Evolutionary conservation across 345 rosid species (phyloP), one percentile per base, ranked within the genome.

Genomic region (Kernera saxatilis): DNA sequence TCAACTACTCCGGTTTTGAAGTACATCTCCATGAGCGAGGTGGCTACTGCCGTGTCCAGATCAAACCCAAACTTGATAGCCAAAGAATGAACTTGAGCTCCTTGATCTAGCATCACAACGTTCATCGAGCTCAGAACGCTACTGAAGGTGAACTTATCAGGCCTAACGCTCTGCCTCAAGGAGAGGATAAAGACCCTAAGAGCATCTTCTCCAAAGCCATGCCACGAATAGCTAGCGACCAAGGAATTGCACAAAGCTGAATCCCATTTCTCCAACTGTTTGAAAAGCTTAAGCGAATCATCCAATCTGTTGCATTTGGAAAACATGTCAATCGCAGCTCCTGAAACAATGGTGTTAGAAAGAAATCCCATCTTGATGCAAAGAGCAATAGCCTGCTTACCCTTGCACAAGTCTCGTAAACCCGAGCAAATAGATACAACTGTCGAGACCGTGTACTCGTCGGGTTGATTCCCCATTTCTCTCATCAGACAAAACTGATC

Each of bases 281-380:
- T 71, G 59, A 89, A 89, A 78, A 85, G 71, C 73, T 50, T 80
- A 70, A 92, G 74, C 3, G 98, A 84, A 70, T 85, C 84, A 73
- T 77, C 84, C 83, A 89, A 83, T 85, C 88, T 85, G 86, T 85
- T 77, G 86, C 94, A 86, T 80, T 89, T 84, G 32, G 96, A 87
- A 79, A 87, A 89, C 74, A 89, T 76, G 69, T 89, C 88, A 83
- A 89, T 84, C 37, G 72, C 44, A 2, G 96, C 90, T 83, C 94
- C 88, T 36, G 79, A 78, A 80, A 92, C 84, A 73, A 89, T 75
- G 71, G 82, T 41, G 79, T 86, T 89, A 70, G 70, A 78, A 77
- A 87, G 77, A 84, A 83, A 78, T 53, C 94, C 92, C 84, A 67
- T 71, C 83, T 89, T 89, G 70, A 83, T 50, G 73, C 81, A 81